phyloP scores from a whole-genome alignment of 1,284 basidiomycete species.

The Naganishia sp. region DNA sequence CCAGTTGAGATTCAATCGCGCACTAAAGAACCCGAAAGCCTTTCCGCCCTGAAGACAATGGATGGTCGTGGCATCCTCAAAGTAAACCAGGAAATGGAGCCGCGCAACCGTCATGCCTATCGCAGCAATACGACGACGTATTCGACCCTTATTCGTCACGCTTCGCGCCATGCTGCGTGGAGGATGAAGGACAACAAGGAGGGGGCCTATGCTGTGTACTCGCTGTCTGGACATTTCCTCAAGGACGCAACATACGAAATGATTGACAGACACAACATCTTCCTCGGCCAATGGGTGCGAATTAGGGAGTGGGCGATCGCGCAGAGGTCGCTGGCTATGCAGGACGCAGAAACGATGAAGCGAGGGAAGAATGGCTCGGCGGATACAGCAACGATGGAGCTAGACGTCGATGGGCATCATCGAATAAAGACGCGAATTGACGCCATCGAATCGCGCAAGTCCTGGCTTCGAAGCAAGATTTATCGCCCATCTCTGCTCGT shows the following conservation, averaged over 20 bases:
- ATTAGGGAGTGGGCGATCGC: constrained; percentile 18
- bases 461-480: constrained; percentile 26
- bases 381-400: neutral
- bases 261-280: constrained; percentile 12
- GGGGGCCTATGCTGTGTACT: constrained; percentile 3
- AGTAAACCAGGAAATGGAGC: neutral
- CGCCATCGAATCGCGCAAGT: constrained; percentile 17
- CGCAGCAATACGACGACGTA: constrained; percentile 26
- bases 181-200: constrained; percentile 10
- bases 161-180: constrained; percentile 20
- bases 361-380: neutral
- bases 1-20: constrained; percentile 7
- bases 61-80: neutral
- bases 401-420: neutral
- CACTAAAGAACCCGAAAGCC: neutral
- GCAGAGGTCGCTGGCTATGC: neutral
- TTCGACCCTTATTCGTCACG: constrained; percentile 14
- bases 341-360: constrained; percentile 2
- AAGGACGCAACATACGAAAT: constrained; percentile 24
- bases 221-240: constrained; percentile 22
- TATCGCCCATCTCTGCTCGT: constrained; percentile 18
- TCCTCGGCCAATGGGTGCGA: constrained; percentile 25
- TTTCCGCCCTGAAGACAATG: neutral
- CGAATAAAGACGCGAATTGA: neutral
- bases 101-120: constrained; percentile 1